Evolutionary conservation across 257 asterid genomes (phyloP).

Genomic region (Solanum lycopersicoides): DNA sequence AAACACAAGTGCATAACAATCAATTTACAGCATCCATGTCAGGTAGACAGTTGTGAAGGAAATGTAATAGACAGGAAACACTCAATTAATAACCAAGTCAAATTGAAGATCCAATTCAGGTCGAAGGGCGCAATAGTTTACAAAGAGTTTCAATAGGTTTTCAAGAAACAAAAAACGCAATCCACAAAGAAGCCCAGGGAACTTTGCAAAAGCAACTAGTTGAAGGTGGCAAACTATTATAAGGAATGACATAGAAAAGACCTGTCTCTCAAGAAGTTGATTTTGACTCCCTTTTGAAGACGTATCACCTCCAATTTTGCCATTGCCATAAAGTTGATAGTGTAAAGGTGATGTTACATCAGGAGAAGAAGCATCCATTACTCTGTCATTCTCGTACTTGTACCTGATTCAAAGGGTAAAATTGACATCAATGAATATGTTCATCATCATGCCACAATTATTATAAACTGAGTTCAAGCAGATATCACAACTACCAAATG

Average conservation of each 20-base stretch:
- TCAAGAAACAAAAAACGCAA: not conserved
- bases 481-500: not conserved
- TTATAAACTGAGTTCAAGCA: not conserved
- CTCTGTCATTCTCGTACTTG: slow-evolving; percentile 83
- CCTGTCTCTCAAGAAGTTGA: slow-evolving; percentile 99
- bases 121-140: not conserved
- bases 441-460: not conserved
- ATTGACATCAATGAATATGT: not conserved
- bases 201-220: not conserved
- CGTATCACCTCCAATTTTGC: slow-evolving; percentile 70
- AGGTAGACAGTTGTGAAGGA: not conserved
- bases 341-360: slow-evolving; percentile 87
- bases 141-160: not conserved
- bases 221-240: not conserved
- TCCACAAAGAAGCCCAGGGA: not conserved
- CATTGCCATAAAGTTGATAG: slow-evolving; percentile 86
- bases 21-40: not conserved
- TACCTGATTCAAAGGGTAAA: slow-evolving; percentile 38
- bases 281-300: slow-evolving; percentile 78
- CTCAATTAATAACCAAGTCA: not conserved
- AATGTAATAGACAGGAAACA: not conserved
- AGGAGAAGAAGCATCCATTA: slow-evolving; percentile 79
- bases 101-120: not conserved
- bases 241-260: slow-evolving; percentile 5
- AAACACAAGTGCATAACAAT: not conserved